Evolutionary conservation across 1,284 basidiomycete species (phyloP), one percentile per base, ranked within the genome.

Genomic region (Fomes fomentarius): DNA sequence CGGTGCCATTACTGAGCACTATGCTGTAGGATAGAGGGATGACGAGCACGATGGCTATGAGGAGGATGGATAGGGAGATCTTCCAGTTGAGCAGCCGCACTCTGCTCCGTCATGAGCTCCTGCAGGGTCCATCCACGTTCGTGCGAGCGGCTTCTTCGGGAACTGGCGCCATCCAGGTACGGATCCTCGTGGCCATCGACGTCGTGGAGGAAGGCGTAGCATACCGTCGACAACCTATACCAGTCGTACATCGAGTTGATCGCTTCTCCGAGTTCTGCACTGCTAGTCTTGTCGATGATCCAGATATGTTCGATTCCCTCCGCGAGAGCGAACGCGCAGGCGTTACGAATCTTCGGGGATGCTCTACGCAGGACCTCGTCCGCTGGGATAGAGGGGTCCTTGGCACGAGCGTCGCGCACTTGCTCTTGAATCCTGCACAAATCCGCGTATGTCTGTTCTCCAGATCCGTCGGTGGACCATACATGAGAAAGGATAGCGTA

Each of bases 1-100:
- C 43, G 8, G 51, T 43, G 1, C 65, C 50, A 34, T 75, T 74
- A 21, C 83, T 80, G 35, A 87, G 69, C 10, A 89, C 72, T 37
- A 89, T 69, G 62, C 80, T 86, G 51, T 86, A 71, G 1, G 80
- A 78, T 12, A 85, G 71, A 0, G 89, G 89, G 3, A 87, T 78
- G 14, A 85, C 66, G 22, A 87, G 68, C 15, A 88, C 76, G 44
- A 90, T 83, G 24, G 77, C 74, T 0, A 70, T 63, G 30, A 89
- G 70, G 8, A 91, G 73, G 28, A 82, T 69, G 30, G 76, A 74
- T 5, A 91, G 72, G 1, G 88, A 88, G 51, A 81, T 72, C 50
- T 72, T 70, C 86, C 87, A 91, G 61, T 87, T 83, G 26, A 83
- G 59, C 12, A 84, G 68, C 33, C 89, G 80, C n/a, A 78, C 74